Evolutionary conservation across 768 basidiomycete species (phyloP).

Genomic region (Lentinula lateritia): DNA sequence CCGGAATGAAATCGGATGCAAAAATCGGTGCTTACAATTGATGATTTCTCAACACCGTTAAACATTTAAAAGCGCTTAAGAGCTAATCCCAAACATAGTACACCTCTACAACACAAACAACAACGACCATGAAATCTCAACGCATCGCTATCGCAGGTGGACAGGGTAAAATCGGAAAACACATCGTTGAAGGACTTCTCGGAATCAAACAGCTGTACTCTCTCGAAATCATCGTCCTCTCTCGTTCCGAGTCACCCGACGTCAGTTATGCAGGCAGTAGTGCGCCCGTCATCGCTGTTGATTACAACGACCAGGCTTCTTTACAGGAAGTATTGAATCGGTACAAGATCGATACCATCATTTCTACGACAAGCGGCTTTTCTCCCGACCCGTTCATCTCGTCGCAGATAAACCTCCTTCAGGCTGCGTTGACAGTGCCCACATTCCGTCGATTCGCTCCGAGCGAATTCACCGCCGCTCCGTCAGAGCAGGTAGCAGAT

Average conservation of each 20-base stretch:
- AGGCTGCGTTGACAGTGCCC: neutral
- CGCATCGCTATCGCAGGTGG: conserved; percentile 6
- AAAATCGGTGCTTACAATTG: neutral
- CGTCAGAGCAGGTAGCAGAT: neutral
- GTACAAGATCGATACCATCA: conserved; percentile 4
- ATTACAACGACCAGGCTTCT: neutral
- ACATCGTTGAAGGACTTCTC: conserved; percentile 6
- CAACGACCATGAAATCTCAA: neutral
- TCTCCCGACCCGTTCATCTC: neutral
- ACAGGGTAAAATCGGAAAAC: conserved; percentile 1
- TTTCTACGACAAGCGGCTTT: neutral
- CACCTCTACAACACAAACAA: neutral
- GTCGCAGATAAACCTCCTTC: conserved; percentile 1
- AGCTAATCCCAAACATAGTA: neutral
- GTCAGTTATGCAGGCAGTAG: neutral
- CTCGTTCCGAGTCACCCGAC: neutral
- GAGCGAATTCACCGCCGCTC: neutral
- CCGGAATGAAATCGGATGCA: neutral
- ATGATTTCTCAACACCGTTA: neutral
- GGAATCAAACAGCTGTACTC: neutral
- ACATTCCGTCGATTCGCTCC: conserved; percentile 4
- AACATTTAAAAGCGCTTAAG: neutral
- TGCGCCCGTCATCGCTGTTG: conserved; percentile 1
- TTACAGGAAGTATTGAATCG: neutral
- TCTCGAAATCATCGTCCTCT: conserved; percentile 4